Conservation (phyloP, 2,329 filamentous ascomycete species). For the Cercospora citrullina region DNA sequence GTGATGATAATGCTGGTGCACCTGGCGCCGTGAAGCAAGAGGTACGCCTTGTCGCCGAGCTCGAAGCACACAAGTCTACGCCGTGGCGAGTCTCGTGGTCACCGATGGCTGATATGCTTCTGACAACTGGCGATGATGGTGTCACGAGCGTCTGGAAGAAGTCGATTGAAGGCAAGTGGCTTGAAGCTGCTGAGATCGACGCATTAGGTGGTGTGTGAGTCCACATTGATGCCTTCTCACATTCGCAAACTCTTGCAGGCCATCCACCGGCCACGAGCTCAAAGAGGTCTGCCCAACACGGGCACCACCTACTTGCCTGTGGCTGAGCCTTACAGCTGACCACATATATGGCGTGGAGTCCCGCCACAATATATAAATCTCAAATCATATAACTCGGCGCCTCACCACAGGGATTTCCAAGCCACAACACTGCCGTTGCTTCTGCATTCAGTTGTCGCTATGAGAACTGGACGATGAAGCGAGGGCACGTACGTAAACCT, state of each 20-base stretch:
- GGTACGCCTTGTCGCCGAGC: slow-evolving; percentile 63
- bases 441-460: background rate
- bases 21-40: slow-evolving; percentile 67
- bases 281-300: background rate
- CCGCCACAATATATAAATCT: background rate
- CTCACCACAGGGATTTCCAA: background rate
- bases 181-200: slow-evolving; percentile 52
- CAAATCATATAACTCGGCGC: background rate
- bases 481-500: background rate
- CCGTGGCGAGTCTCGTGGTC: slow-evolving; percentile 74
- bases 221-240: background rate
- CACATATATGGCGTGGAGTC: background rate
- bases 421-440: background rate
- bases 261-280: background rate
- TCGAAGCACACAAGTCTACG: slow-evolving; percentile 67
- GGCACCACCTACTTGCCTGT: background rate
- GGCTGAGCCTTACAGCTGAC: background rate
- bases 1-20: slow-evolving; percentile 54
- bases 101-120: slow-evolving; percentile 64
- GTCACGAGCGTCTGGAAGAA: slow-evolving; percentile 54
- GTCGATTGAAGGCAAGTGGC: slow-evolving; percentile 50
- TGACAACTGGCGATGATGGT: slow-evolving; percentile 76
- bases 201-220: slow-evolving; percentile 26
- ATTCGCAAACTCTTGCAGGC: background rate
- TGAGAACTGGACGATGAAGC: background rate